Evolutionary conservation across 306 rosid genomes (phyloP).

Genomic region (Quercus glauca): DNA sequence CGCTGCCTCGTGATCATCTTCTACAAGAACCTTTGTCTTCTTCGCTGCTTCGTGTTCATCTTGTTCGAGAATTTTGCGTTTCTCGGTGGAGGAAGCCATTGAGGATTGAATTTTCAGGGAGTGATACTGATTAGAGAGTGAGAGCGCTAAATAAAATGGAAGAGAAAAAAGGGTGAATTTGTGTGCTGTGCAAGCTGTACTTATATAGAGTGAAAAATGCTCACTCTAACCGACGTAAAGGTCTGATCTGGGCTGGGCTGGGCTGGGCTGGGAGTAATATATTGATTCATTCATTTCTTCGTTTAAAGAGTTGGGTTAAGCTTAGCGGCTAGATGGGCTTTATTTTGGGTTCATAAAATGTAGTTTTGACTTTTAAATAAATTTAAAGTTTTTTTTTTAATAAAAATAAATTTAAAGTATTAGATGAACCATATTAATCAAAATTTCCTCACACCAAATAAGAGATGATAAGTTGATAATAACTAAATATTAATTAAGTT

Average conservation of each 20-base stretch:
- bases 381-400: too few relatives aligned
- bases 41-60: constrained; percentile 1
- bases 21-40: constrained; percentile 8
- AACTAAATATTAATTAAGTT: too few relatives aligned
- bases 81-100: constrained; percentile 30
- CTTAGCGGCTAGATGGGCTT: too few relatives aligned
- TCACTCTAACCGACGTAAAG: neutral
- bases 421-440: too few relatives aligned
- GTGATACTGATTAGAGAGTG: neutral
- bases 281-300: too few relatives aligned
- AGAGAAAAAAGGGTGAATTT: neutral
- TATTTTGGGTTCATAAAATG: too few relatives aligned
- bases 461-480: too few relatives aligned
- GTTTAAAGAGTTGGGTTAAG: too few relatives aligned
- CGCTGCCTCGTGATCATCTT: neutral
- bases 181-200: neutral
- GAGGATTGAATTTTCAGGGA: neutral
- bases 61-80: constrained; percentile 5
- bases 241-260: neutral
- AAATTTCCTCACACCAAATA: too few relatives aligned
- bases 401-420: too few relatives aligned
- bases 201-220: neutral
- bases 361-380: too few relatives aligned
- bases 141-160: neutral
- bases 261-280: too few relatives aligned